phyloP scores from a whole-genome alignment of 345 rosid genomes.

The Cardamine resedifolia region DNA sequence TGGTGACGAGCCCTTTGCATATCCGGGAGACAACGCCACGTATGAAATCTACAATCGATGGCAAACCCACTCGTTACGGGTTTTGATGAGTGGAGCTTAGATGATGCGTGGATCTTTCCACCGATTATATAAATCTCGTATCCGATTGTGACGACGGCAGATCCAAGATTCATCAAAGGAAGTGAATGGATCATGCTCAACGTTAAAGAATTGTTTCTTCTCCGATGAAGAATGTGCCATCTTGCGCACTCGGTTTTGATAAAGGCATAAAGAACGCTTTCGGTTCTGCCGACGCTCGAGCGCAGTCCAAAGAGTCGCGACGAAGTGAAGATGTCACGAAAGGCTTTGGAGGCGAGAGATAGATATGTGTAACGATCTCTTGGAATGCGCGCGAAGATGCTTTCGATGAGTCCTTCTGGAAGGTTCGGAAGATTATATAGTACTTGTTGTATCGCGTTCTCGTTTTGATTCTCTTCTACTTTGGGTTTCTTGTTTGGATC shows the following conservation, averaged over 20 bases:
- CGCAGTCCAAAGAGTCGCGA: too few species aligned
- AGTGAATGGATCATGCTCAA: background rate
- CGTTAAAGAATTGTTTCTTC: background rate
- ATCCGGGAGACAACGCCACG: background rate
- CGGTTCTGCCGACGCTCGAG: too few species aligned
- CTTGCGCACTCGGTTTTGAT: too few species aligned
- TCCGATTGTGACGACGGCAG: background rate
- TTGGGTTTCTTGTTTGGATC: background rate
- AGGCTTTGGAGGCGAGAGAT: too few species aligned
- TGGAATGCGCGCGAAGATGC: background rate
- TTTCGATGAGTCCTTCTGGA: background rate
- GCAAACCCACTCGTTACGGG: background rate
- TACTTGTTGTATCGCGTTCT: background rate
- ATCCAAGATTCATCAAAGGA: background rate
- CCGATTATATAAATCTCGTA: background rate
- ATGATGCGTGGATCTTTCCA: too few species aligned
- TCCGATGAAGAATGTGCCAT: too few species aligned
- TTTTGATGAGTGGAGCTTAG: accelerated
- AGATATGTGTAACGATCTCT: background rate
- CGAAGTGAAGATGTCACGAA: too few species aligned
- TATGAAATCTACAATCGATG: background rate
- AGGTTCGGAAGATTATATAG: too few species aligned
- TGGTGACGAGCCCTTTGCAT: background rate
- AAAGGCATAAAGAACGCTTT: too few species aligned
- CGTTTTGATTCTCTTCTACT: background rate